Conservation (phyloP, 148 eudicot genomes). For the Rhododendron simsii region DNA sequence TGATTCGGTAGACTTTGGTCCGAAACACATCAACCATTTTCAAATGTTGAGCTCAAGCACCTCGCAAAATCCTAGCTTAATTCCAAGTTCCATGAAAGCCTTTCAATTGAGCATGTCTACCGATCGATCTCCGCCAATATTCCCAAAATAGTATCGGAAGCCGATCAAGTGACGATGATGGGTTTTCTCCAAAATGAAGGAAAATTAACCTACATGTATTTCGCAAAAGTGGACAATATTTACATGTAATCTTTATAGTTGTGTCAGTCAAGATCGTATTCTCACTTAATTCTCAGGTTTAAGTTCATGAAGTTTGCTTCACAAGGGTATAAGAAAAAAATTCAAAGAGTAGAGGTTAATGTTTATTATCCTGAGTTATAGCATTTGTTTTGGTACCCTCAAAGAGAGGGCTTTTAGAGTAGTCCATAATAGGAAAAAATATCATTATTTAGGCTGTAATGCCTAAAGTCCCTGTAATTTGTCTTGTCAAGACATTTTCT, state of each 20-base stretch:
- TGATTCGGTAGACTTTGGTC: not conserved
- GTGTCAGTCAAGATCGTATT: not conserved
- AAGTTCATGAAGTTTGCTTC: not conserved
- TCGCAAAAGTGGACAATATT: not conserved
- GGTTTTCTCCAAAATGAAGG: slow-evolving; percentile 14
- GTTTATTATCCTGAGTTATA: not conserved
- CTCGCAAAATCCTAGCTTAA: slow-evolving; percentile 12
- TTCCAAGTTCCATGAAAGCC: slow-evolving; percentile 15
- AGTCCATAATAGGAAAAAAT: not conserved
- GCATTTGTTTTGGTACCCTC: not conserved
- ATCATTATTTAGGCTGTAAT: too few relatives aligned
- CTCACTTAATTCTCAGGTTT: not conserved
- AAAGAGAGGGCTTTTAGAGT: not conserved
- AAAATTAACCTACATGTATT: not conserved
- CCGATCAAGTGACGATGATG: slow-evolving; percentile 16
- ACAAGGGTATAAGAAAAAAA: not conserved
- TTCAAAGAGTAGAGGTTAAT: not conserved
- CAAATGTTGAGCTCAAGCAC: slow-evolving; percentile 23
- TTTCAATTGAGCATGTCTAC: not conserved
- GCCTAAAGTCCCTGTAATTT: too few relatives aligned
- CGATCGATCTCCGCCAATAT: not conserved
- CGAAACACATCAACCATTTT: slow-evolving; percentile 22
- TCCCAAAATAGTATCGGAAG: slow-evolving; percentile 10
- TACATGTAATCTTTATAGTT: not conserved
- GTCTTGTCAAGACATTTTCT: too few relatives aligned